Percentiles rank a stretch among this genome's conserved stretches.
Evolutionary conservation across 73 alveolate genomes (phyloP).

Genomic region (Paramecium tetraurelia): DNA sequence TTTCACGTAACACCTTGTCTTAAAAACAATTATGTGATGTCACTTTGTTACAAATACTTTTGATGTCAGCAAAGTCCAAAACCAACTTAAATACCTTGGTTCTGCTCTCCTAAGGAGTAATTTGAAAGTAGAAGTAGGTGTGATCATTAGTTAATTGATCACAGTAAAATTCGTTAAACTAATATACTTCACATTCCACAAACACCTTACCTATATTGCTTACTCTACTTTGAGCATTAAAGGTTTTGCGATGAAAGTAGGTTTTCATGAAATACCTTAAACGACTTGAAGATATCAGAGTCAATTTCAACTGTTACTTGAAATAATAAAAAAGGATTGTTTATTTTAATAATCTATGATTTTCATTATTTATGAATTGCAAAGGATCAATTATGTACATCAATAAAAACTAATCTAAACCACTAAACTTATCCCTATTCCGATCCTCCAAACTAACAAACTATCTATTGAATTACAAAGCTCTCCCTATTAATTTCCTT

Average conservation of each 20-base stretch:
- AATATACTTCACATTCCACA: slow-evolving; percentile 20
- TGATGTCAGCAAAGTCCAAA: neutral
- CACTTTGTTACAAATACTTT: neutral
- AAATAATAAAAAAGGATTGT: slow-evolving; percentile 30
- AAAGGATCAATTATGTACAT: slow-evolving; percentile 9
- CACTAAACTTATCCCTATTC: neutral
- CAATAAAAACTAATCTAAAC: neutral
- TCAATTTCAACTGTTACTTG: slow-evolving; percentile 1
- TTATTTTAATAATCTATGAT: neutral
- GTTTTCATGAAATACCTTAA: slow-evolving; percentile 36
- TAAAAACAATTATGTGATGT: neutral
- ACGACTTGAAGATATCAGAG: slow-evolving; percentile 28
- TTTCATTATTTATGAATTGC: neutral
- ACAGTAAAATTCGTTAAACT: neutral
- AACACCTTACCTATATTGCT: slow-evolving; percentile 41
- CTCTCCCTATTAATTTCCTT: neutral
- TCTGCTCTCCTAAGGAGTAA: slow-evolving; percentile 23
- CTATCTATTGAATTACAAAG: neutral
- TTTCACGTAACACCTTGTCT: neutral
- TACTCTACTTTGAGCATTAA: slow-evolving; percentile 16
- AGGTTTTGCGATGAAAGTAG: neutral
- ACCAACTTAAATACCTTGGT: neutral
- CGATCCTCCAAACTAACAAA: neutral
- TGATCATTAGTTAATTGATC: neutral
- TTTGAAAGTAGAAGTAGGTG: slow-evolving; percentile 3